Conservation (phyloP, 345 rosid species). For the Populus nigra region DNA sequence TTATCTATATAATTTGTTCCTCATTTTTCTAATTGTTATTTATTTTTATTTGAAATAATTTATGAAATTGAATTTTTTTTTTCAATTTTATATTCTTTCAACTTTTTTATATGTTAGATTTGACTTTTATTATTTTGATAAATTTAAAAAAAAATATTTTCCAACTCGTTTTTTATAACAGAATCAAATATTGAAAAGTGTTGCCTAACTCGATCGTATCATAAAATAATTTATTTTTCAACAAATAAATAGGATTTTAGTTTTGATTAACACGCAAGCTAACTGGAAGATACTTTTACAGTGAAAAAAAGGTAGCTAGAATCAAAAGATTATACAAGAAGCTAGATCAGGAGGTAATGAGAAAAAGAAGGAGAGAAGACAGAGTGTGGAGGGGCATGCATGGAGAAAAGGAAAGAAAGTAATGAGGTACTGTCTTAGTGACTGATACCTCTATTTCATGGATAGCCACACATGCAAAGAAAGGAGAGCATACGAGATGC, state of each 20-base stretch:
- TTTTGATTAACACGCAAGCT: too few species aligned
- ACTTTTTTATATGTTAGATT: neutral
- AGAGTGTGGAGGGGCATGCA: neutral
- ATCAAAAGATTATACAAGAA: neutral
- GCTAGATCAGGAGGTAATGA: neutral
- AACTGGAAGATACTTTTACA: too few species aligned
- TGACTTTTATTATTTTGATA: too few species aligned
- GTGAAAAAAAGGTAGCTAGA: neutral
- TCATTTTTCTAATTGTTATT: too few species aligned
- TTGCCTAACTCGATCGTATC: too few species aligned
- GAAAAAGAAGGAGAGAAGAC: neutral
- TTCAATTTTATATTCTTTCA: neutral
- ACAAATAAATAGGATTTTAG: rapidly evolving
- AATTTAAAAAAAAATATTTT: too few species aligned
- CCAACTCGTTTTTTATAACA: too few species aligned
- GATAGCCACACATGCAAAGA: slow-evolving; percentile 7
- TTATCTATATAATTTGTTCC: too few species aligned
- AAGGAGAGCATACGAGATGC: neutral
- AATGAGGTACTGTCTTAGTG: neutral
- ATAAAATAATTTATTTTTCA: too few species aligned
- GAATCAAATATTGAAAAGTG: too few species aligned
- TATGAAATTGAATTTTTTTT: too few species aligned
- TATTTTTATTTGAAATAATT: too few species aligned
- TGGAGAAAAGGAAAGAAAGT: neutral
- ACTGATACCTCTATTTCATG: slow-evolving; percentile 10